These are phyloP conservation scores for Porphyrellus cyaneotinctus DNA, from an alignment of 768 basidiomycete genomes.

Conservation along the genomic window DNA sequence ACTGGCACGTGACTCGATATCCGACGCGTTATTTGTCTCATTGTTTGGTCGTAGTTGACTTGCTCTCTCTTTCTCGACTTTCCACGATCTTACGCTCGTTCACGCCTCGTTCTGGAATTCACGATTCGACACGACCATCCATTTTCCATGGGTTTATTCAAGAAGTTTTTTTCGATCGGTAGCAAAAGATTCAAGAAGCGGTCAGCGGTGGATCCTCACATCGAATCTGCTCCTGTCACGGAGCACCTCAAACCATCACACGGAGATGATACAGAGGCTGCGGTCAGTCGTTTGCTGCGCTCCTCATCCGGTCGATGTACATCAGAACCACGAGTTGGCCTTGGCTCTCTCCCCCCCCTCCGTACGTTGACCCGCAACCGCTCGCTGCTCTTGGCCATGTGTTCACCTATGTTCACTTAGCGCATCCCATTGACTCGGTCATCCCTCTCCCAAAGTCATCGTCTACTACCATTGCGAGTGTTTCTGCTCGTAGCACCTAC, in stretches of 20 bases:
- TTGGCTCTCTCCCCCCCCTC: slow-evolving; percentile 58
- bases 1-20: slow-evolving; percentile 14
- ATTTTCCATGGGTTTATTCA: slow-evolving; percentile 60
- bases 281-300: slow-evolving; percentile 52
- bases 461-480: slow-evolving; percentile 50
- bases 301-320: slow-evolving; percentile 69
- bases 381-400: background rate
- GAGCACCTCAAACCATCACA: slow-evolving; percentile 14
- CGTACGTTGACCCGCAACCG: slow-evolving; percentile 46
- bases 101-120: slow-evolving; percentile 22
- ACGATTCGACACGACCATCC: slow-evolving; percentile 28
- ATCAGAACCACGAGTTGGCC: slow-evolving; percentile 53
- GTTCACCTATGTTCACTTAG: slow-evolving; percentile 26
- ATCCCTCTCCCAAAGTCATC: slow-evolving; percentile 48
- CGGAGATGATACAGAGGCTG: slow-evolving; percentile 45
- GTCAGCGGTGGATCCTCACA: slow-evolving; percentile 24
- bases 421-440: slow-evolving; percentile 64
- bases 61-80: background rate
- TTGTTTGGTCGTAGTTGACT: slow-evolving; percentile 43
- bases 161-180: slow-evolving; percentile 65
- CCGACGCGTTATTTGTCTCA: slow-evolving; percentile 30
- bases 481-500: slow-evolving; percentile 57
- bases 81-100: slow-evolving; percentile 23
- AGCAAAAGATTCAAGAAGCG: slow-evolving; percentile 57
- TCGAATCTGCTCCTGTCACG: slow-evolving; percentile 23